Evolutionary conservation across 2,329 filamentous ascomycete genomes (phyloP).

Genomic region (Basipetospora chlamydospora): DNA sequence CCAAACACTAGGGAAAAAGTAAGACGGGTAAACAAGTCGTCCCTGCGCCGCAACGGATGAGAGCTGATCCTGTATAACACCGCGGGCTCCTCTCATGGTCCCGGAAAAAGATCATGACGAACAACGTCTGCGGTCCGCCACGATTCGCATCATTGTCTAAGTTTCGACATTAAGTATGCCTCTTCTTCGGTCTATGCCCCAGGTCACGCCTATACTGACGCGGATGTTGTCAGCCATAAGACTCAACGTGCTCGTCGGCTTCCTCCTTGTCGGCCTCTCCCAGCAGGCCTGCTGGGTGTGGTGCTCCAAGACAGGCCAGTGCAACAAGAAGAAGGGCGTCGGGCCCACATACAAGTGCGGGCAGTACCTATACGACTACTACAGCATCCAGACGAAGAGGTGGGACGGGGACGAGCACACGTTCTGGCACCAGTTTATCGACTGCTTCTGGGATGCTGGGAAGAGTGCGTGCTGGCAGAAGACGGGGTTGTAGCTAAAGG

Average conservation of each 20-base stretch:
- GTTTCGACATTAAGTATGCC: too few relatives aligned
- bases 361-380: neutral
- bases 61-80: too few relatives aligned
- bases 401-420: neutral
- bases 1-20: too few relatives aligned
- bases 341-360: neutral
- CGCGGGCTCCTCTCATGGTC: too few relatives aligned
- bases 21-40: too few relatives aligned
- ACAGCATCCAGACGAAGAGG: neutral
- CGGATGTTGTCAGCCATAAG: too few relatives aligned
- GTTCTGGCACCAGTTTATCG: neutral
- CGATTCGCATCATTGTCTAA: too few relatives aligned
- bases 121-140: too few relatives aligned
- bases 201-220: too few relatives aligned
- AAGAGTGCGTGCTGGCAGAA: neutral
- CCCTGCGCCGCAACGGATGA: too few relatives aligned
- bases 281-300: neutral
- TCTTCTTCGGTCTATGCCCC: too few relatives aligned
- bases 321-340: neutral
- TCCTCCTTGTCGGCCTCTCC: neutral
- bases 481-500: neutral
- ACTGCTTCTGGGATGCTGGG: neutral
- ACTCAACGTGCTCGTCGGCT: neutral
- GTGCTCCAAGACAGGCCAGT: neutral
- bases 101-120: too few relatives aligned